Percentiles rank a stretch among this genome's conserved stretches.
phyloP scores from a whole-genome alignment of 1,284 basidiomycete species.

The Abortiporus biennis region DNA sequence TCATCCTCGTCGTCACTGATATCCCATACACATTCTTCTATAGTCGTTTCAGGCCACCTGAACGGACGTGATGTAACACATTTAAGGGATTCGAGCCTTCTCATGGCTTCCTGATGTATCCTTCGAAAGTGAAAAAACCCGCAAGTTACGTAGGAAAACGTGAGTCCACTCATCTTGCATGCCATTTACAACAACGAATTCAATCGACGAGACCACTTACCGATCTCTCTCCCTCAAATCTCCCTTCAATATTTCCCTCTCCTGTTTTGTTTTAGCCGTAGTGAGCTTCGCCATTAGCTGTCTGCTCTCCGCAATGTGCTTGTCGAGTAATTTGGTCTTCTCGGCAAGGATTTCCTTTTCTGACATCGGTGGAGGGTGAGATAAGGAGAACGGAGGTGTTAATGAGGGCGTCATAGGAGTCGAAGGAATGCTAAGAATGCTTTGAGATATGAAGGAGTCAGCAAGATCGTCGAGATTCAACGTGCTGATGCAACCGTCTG shows the following conservation, averaged over 20 bases:
- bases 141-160: neutral
- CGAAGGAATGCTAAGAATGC: slow-evolving; percentile 33
- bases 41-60: neutral
- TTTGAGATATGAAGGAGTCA: slow-evolving; percentile 47
- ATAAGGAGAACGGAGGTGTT: slow-evolving; percentile 1
- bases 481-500: no score
- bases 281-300: slow-evolving; percentile 52
- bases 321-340: slow-evolving; percentile 51
- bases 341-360: slow-evolving; percentile 28
- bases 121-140: neutral
- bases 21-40: neutral
- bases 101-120: neutral
- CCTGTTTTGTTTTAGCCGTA: slow-evolving; percentile 50
- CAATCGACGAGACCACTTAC: slow-evolving; percentile 19
- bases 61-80: neutral
- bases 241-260: slow-evolving; percentile 52
- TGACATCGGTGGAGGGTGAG: slow-evolving; percentile 4
- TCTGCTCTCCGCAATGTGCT: slow-evolving; percentile 68
- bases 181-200: neutral
- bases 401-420: neutral
- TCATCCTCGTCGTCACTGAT: neutral
- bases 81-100: neutral
- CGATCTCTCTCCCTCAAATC: slow-evolving; percentile 42
- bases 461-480: slow-evolving; percentile 40
- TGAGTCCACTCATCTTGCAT: slow-evolving; percentile 11